phyloP scores from a whole-genome alignment of 352 stramenopile genomes.

The Achlya hypogyna region DNA sequence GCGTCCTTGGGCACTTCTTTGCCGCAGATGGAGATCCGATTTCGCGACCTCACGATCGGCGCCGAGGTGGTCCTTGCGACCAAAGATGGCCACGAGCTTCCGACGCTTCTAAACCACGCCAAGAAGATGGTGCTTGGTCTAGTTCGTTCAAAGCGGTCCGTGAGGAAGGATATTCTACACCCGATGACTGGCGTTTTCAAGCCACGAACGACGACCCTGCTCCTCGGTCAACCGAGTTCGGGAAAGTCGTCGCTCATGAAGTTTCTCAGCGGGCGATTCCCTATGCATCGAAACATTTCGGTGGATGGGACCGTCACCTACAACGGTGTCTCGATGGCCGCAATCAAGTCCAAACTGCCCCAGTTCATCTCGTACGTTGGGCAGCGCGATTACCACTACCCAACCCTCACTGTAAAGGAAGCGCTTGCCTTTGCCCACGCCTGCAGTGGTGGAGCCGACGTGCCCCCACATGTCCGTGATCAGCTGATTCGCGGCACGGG shows the following conservation, averaged over 20 bases:
- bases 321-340: constrained; percentile 26
- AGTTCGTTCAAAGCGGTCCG: constrained; percentile 30
- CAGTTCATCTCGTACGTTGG: constrained; percentile 45
- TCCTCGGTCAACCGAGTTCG: constrained; percentile 40
- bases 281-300: constrained; percentile 33
- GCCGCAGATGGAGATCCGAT: constrained; percentile 51
- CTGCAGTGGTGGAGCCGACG: constrained; percentile 33
- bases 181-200: constrained; percentile 38
- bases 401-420: constrained; percentile 39
- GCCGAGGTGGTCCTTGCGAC: constrained; percentile 24
- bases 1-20: constrained; percentile 31
- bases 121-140: constrained; percentile 30
- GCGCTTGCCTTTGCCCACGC: constrained; percentile 47
- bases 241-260: constrained; percentile 55
- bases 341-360: constrained; percentile 30
- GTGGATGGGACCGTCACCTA: constrained; percentile 40
- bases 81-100: constrained; percentile 23
- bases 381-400: constrained; percentile 40
- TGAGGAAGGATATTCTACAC: constrained; percentile 32
- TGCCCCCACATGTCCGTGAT: constrained; percentile 26
- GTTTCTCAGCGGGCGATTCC: constrained; percentile 41
- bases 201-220: constrained; percentile 39
- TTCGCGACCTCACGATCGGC: constrained; percentile 35
- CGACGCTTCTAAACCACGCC: constrained; percentile 34
- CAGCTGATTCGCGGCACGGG: constrained; percentile 31